Evolutionary conservation across 306 rosid genomes (phyloP).

Genomic region (Cucurbita ficifolia): DNA sequence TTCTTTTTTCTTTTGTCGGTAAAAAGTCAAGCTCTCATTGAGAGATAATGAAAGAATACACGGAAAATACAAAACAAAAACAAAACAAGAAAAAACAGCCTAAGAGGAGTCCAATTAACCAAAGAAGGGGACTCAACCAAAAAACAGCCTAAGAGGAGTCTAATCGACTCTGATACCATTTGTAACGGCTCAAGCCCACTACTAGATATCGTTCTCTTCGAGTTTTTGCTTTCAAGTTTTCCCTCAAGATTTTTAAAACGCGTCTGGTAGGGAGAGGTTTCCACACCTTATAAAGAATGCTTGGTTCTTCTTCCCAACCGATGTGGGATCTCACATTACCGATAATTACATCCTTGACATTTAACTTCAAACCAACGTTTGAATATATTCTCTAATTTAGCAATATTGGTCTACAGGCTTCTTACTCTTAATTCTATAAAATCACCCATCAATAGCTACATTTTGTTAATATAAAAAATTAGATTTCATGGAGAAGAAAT

Average conservation of each 20-base stretch:
- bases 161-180: too few species aligned
- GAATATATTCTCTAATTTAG: neutral
- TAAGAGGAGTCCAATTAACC: neutral
- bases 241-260: too few species aligned
- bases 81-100: too few species aligned
- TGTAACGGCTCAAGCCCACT: too few species aligned
- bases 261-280: too few species aligned
- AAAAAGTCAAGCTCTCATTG: neutral
- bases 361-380: neutral
- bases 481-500: neutral
- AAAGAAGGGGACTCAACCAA: too few species aligned
- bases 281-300: too few species aligned
- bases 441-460: neutral
- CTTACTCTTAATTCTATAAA: neutral
- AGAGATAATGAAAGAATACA: neutral
- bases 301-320: too few species aligned
- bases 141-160: neutral
- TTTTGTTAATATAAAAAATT: neutral
- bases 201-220: too few species aligned
- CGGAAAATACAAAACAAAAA: too few species aligned
- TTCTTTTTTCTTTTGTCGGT: neutral
- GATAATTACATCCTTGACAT: neutral
- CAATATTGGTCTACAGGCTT: neutral
- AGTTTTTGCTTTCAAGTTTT: too few species aligned
- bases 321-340: too few species aligned